Percentiles rank a stretch among this genome's conserved stretches.
These are phyloP conservation scores for Hypoxylon sp. DNA, from an alignment of 2,329 filamentous ascomycete genomes.

Conservation along the genomic window DNA sequence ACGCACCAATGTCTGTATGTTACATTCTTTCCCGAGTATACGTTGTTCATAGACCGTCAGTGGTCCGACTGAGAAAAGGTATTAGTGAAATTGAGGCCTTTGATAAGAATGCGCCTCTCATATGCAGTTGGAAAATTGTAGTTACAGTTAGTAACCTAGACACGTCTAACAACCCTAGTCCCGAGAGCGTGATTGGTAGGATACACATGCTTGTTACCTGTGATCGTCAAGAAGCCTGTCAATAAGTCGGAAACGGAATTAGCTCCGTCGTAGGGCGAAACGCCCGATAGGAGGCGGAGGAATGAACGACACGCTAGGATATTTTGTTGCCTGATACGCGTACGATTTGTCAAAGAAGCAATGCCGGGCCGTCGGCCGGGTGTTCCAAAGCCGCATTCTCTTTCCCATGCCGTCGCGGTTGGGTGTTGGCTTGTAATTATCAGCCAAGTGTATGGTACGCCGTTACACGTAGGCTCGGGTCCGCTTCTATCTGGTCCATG, in stretches of 20 bases:
- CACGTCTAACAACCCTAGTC: constrained; percentile 4
- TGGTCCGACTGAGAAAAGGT: constrained; percentile 3
- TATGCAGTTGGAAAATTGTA: constrained; percentile 4
- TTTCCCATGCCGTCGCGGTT: constrained; percentile 25
- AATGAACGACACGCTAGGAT: constrained; percentile 7
- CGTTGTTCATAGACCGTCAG: not conserved
- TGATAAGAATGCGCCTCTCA: constrained; percentile 1
- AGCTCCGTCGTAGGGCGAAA: constrained; percentile 16
- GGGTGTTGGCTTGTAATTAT: constrained; percentile 26
- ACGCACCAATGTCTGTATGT: not conserved
- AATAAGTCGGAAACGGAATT: constrained; percentile 13
- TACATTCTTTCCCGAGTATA: not conserved
- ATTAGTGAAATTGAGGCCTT: constrained; percentile 8
- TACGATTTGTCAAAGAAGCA: constrained; percentile 27
- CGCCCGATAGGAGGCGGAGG: constrained; percentile 20
- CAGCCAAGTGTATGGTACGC: constrained; percentile 21
- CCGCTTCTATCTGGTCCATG: constrained; percentile 37
- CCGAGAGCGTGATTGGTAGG: constrained; percentile 24
- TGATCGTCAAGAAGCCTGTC: constrained; percentile 10
- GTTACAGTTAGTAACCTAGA: constrained; percentile 21
- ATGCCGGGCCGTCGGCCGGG: constrained; percentile 29
- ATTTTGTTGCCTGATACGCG: constrained; percentile 11
- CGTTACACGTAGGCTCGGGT: constrained; percentile 42
- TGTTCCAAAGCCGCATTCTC: constrained; percentile 34
- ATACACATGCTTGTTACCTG: constrained; percentile 24